A percentile compares a stretch with the other conserved stretches of the same genome.
Conservation (phyloP, 2,329 filamentous ascomycete genomes). For the Fusarium virguliforme region DNA sequence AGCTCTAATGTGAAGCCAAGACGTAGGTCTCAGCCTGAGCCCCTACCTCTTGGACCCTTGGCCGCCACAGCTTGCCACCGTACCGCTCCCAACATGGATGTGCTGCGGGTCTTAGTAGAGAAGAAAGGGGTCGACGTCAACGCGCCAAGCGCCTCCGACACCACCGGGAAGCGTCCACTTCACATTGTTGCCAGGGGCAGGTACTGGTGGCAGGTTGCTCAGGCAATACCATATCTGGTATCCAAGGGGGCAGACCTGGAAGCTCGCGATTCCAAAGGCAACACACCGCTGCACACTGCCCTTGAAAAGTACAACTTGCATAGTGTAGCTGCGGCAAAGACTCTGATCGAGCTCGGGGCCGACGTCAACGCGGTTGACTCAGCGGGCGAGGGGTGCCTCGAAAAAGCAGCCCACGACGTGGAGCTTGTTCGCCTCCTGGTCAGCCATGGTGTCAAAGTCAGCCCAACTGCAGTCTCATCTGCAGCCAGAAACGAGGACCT, state of each 20-base stretch:
- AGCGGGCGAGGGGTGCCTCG: conserved; percentile 16
- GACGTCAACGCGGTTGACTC: conserved; percentile 31
- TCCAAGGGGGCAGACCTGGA: conserved; percentile 39
- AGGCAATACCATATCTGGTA: conserved; percentile 41
- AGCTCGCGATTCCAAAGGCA: conserved; percentile 5
- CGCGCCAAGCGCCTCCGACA: neutral
- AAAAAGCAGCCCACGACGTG: conserved; percentile 13
- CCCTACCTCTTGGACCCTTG: neutral
- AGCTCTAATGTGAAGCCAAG: too few species aligned
- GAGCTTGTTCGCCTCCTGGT: conserved; percentile 31
- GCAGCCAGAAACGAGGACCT: neutral
- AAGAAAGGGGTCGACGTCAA: conserved; percentile 30
- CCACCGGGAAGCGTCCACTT: conserved; percentile 16
- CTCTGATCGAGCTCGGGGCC: conserved; percentile 29
- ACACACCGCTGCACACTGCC: conserved; percentile 34
- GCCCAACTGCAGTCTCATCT: conserved; percentile 8
- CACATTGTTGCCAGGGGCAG: conserved; percentile 24
- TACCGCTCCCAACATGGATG: conserved; percentile 38
- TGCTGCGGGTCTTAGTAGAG: conserved; percentile 39
- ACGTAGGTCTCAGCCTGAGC: too few species aligned
- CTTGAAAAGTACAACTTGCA: neutral
- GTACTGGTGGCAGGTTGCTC: conserved; percentile 40
- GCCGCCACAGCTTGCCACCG: conserved; percentile 24
- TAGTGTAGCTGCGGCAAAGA: neutral
- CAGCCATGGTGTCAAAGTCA: conserved; percentile 28